phyloP scores from a whole-genome alignment of 1,139 yeast species.

The Lodderomyces pseudojiufengensis region DNA sequence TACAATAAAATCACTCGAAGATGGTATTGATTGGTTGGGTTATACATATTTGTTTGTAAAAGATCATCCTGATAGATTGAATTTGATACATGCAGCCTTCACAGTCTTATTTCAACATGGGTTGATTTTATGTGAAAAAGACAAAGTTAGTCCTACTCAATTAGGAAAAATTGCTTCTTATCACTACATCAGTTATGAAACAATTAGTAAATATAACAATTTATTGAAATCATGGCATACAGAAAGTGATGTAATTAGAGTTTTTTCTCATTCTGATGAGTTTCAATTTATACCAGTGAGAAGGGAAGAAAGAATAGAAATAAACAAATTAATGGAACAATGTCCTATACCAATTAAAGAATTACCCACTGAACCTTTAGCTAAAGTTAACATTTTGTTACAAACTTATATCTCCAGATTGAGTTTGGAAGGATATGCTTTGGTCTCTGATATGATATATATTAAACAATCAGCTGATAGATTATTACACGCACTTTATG shows the following conservation, averaged over 20 bases:
- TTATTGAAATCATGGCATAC: conserved; percentile 62
- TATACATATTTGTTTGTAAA: conserved; percentile 78
- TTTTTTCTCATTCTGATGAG: conserved; percentile 81
- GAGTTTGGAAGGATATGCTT: conserved; percentile 80
- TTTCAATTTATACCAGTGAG: conserved; percentile 81
- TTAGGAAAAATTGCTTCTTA: conserved; percentile 84
- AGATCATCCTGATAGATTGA: conserved; percentile 50
- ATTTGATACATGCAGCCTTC: conserved; percentile 76
- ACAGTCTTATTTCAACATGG: conserved; percentile 50
- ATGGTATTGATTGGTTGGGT: conserved; percentile 76
- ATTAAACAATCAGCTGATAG: conserved; percentile 94
- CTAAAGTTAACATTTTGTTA: conserved; percentile 75
- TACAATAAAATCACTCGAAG: conserved; percentile 53
- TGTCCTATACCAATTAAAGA: conserved; percentile 89
- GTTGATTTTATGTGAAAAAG: conserved; percentile 56
- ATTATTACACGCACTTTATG: conserved; percentile 78
- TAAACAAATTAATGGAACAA: conserved; percentile 62
- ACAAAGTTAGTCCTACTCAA: conserved; percentile 52
- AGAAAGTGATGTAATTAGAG: conserved; percentile 69
- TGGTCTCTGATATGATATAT: conserved; percentile 90
- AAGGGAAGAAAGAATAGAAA: conserved; percentile 81
- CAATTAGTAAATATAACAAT: conserved; percentile 61
- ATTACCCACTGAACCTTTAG: conserved; percentile 62
- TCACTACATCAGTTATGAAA: conserved; percentile 73
- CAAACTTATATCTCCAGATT: conserved; percentile 83